Percentiles rank a stretch among this genome's conserved stretches.
Conservation (phyloP, 257 asterid genomes). For the Lavandula angustifolia region DNA sequence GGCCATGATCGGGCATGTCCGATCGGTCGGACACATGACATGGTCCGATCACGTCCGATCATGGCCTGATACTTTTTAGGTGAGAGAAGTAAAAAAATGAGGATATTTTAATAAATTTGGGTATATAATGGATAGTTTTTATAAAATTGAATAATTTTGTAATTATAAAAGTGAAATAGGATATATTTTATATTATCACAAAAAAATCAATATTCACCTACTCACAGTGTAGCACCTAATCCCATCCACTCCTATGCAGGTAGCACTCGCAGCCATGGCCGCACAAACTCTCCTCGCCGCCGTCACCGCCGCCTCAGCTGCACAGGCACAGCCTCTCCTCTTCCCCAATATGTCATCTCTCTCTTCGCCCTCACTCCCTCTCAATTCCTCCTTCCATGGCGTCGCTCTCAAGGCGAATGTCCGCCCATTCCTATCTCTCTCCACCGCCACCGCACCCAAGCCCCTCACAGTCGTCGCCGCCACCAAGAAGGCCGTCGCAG, state of each 20-base stretch:
- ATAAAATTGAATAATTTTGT: too few species aligned
- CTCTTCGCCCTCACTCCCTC: constrained; percentile 36
- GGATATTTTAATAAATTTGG: too few species aligned
- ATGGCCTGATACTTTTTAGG: too few species aligned
- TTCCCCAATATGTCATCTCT: constrained; percentile 44
- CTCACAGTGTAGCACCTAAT: constrained; percentile 27
- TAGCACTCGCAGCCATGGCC: constrained; percentile 76
- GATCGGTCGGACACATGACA: too few species aligned
- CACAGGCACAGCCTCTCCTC: constrained; percentile 42
- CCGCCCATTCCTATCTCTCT: constrained; percentile 48
- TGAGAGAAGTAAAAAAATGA: too few species aligned
- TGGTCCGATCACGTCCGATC: too few species aligned
- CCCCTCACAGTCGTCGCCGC: constrained; percentile 68
- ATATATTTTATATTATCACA: too few species aligned
- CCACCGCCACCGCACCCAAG: constrained; percentile 52
- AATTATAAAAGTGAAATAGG: too few species aligned
- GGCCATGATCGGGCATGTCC: too few species aligned
- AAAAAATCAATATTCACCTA: neutral
- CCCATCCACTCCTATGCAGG: constrained; percentile 43
- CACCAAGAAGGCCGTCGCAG: constrained; percentile 87
- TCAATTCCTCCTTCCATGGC: constrained; percentile 66
- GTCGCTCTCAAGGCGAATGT: constrained; percentile 55
- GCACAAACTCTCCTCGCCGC: constrained; percentile 54
- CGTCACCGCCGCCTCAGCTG: constrained; percentile 28
- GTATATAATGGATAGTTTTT: too few species aligned